Conservation (phyloP, 2,329 filamentous ascomycete species). For the Gremmenia infestans region DNA sequence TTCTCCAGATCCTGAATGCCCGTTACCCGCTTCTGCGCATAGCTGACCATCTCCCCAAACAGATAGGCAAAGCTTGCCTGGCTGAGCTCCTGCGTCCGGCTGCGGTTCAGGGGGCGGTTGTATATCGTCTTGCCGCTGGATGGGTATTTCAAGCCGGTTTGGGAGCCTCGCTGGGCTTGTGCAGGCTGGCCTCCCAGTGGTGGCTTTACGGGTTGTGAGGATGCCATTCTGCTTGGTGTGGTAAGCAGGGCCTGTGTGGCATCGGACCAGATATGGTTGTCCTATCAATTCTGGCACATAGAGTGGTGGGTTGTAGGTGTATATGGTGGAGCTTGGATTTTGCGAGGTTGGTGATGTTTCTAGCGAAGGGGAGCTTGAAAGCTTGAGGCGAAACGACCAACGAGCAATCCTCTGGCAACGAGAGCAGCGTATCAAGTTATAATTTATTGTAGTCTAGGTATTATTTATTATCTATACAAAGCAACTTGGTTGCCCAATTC, state of each 20-base stretch:
- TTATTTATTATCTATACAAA: background rate
- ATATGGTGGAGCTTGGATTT: constrained; percentile 1
- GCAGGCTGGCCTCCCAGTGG: constrained; percentile 20
- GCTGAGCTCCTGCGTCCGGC: constrained; percentile 82
- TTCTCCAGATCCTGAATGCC: constrained; percentile 93
- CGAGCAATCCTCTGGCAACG: background rate
- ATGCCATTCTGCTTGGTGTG: constrained; percentile 26
- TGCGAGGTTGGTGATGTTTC: background rate
- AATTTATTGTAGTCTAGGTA: background rate
- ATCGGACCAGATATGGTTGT: constrained; percentile 6
- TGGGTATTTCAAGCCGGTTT: constrained; percentile 74
- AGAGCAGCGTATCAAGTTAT: background rate
- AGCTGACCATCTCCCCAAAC: constrained; percentile 94
- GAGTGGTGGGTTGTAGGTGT: constrained; percentile 4
- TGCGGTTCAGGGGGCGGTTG: constrained; percentile 88
- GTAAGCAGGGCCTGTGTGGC: constrained; percentile 9
- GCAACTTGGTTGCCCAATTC: too few relatives aligned
- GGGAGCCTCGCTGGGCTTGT: constrained; percentile 25
- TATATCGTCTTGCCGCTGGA: constrained; percentile 97
- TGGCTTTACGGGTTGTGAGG: constrained; percentile 29
- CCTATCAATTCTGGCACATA: constrained; percentile 4
- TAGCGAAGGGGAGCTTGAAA: constrained; percentile 3
- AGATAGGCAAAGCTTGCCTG: constrained; percentile 93
- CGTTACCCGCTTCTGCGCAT: constrained; percentile 84
- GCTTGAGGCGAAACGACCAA: background rate